Evolutionary conservation across 2,329 filamentous ascomycete species (phyloP), one percentile per base, ranked within the genome.

Genomic region (Chaetomiaceae sp.): DNA sequence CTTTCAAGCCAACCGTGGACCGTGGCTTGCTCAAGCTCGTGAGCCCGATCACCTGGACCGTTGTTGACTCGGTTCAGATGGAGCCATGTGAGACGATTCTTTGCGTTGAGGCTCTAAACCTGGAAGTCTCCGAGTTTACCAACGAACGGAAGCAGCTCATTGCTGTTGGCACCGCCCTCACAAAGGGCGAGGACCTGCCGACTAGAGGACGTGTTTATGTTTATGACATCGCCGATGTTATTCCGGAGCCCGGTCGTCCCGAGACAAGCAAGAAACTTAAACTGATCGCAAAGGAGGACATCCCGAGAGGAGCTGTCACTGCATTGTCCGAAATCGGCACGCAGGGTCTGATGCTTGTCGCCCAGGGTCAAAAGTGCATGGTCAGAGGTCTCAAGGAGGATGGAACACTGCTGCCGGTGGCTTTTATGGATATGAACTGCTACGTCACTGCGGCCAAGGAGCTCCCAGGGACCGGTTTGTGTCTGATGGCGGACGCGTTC

Each of bases 291-390:
- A 87, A 87, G 62, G 93, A 99, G 66, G 89, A 95, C 45, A 90
- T 97, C 21, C 79, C 82, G n/a, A 87, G 93, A 44, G 93, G 93
- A 9, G 89, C 89, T 4, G 89, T 99, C 20, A 96, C 92, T 13
- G 87, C 89, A 0, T 69, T 99, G 10, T 89, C 86, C 1, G 85
- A 87, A 56, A 85, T 95, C 48, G 92, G 88, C 37, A 89, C 85
- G 0, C 90, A 93, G 68, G 93, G 87, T 1, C 89, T 92, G 59
- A 83, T 95, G 76, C 84, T 93, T 55, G 87, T 87, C 35, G 90
- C 91, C 0, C 93, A 99, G 65, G 93, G 93, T 1, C 91, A 96
- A 63, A 99, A 99, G 69, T 92, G 90, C 66, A 95, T 99, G 87
- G 90, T 99, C 1, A 80, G 93, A 53, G 93, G 93, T 35, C 77